phyloP scores from a whole-genome alignment of 108 stramenopile genomes.

The Seminavis robusta region DNA sequence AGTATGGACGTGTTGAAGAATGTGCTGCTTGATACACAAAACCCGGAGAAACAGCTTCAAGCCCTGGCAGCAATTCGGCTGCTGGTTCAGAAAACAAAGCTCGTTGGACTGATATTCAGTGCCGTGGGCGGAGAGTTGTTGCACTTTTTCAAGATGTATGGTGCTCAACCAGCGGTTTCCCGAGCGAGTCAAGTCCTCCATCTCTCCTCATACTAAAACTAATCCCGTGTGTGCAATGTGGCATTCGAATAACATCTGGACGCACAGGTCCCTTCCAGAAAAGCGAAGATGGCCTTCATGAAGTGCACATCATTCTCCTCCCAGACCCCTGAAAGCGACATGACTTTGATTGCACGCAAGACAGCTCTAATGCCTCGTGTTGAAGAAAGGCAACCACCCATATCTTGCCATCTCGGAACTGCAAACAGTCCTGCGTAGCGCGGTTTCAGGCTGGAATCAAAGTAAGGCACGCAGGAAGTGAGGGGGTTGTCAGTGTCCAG shows the following conservation, averaged over 20 bases:
- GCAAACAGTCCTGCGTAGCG: constrained; percentile 15
- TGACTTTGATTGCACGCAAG: constrained; percentile 9
- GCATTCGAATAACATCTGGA: constrained; percentile 13
- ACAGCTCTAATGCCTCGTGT: constrained; percentile 17
- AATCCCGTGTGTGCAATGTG: too few relatives aligned
- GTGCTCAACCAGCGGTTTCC: background rate
- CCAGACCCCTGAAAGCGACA: constrained; percentile 17
- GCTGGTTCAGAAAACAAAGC: constrained; percentile 22
- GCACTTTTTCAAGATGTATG: too few relatives aligned
- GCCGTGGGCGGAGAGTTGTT: too few relatives aligned
- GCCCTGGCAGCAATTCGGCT: constrained; percentile 43
- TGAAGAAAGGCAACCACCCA: constrained; percentile 34
- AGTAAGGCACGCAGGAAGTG: constrained; percentile 49
- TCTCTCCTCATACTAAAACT: too few relatives aligned
- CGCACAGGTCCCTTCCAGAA: constrained; percentile 14
- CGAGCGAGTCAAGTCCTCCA: constrained; percentile 13
- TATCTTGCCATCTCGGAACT: too few relatives aligned
- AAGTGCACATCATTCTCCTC: constrained; percentile 23
- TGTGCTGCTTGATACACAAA: constrained; percentile 7
- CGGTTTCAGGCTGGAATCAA: constrained; percentile 22
- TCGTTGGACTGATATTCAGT: background rate
- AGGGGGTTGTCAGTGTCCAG: constrained; percentile 47
- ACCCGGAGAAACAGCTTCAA: constrained; percentile 23
- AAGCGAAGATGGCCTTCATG: constrained; percentile 25
- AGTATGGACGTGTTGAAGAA: constrained; percentile 40